These are phyloP conservation scores for Gynostemma pentaphyllum DNA, from an alignment of 306 rosid genomes.

Conservation along the genomic window DNA sequence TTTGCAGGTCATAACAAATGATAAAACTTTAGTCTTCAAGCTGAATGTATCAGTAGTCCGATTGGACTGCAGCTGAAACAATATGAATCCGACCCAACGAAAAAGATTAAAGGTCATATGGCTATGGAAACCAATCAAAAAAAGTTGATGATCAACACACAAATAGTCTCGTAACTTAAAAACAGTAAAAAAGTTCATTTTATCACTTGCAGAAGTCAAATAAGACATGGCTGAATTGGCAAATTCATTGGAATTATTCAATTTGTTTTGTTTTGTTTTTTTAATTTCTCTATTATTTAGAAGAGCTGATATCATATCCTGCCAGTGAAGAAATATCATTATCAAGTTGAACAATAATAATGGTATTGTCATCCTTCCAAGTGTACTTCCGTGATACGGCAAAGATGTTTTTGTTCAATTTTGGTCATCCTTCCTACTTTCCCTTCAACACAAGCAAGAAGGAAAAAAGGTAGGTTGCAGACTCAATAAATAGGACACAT, in stretches of 20 bases:
- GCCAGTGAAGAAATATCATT: conserved; percentile 9
- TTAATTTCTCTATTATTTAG: neutral
- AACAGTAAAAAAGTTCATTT: neutral
- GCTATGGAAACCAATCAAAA: neutral
- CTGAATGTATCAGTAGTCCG: neutral
- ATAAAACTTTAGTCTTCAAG: neutral
- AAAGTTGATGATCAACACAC: neutral
- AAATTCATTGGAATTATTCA: neutral
- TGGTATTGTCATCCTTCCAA: conserved; percentile 9
- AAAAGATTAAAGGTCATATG: neutral
- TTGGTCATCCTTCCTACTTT: conserved; percentile 12
- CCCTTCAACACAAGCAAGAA: conserved; percentile 15
- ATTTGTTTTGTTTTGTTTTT: neutral
- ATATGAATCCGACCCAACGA: neutral
- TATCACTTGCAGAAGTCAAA: neutral
- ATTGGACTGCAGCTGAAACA: too few relatives aligned
- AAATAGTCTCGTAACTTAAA: neutral
- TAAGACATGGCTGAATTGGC: neutral
- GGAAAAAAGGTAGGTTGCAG: conserved; percentile 13
- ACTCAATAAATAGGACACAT: conserved; percentile 36
- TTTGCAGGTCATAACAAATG: too few relatives aligned
- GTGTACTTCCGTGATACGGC: conserved; percentile 31
- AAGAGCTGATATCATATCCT: conserved; percentile 5
- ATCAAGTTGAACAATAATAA: conserved; percentile 24
- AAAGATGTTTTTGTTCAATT: conserved; percentile 12